phyloP scores from a whole-genome alignment of 2,329 filamentous ascomycete species.

The Diaporthe nobilis region DNA sequence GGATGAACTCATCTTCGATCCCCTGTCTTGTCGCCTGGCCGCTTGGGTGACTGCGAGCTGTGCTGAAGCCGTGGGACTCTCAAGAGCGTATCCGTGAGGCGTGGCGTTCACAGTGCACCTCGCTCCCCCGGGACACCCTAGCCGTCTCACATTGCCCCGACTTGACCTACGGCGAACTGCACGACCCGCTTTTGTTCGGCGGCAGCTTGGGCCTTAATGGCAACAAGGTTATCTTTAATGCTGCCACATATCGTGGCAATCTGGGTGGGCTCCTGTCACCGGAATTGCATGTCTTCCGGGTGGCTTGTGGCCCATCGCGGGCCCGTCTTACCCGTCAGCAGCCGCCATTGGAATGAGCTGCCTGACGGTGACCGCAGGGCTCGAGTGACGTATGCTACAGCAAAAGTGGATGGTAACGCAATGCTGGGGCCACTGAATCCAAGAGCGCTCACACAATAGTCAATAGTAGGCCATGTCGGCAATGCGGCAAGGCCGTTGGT shows the following conservation, averaged over 20 bases:
- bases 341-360: background rate
- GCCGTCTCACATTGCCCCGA: slow-evolving; percentile 6
- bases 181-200: slow-evolving; percentile 15
- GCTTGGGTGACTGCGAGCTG: slow-evolving; percentile 1
- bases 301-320: slow-evolving; percentile 19
- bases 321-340: slow-evolving; percentile 22
- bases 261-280: slow-evolving; percentile 20
- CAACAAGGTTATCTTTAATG: slow-evolving; percentile 36
- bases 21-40: slow-evolving; percentile 4
- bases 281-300: slow-evolving; percentile 31
- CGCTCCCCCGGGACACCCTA: background rate
- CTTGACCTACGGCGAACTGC: slow-evolving; percentile 7
- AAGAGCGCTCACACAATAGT: background rate
- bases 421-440: background rate
- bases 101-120: background rate
- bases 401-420: background rate
- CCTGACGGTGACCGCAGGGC: background rate
- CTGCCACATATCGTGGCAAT: slow-evolving; percentile 24
- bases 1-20: slow-evolving; percentile 4
- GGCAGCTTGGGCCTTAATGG: slow-evolving; percentile 23
- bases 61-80: background rate
- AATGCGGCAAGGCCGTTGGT: slow-evolving; percentile 13
- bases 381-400: background rate
- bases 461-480: background rate
- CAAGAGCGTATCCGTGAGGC: background rate